Base-by-base conservation (phyloP, 2,329 filamentous ascomycete genomes). In the Trematosphaeria pertusa region DNA sequence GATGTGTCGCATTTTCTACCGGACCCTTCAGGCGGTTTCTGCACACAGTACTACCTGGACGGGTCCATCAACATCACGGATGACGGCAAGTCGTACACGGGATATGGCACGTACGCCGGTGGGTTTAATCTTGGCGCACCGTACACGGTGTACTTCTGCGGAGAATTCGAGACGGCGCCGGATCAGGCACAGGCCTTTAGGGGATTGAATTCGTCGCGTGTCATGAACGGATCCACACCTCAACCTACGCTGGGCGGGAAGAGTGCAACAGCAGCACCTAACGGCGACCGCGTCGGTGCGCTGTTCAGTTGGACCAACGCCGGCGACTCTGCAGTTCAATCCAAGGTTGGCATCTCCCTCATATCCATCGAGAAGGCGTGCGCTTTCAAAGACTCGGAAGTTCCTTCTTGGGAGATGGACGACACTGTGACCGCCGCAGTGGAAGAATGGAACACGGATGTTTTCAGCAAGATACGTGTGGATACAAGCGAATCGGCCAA, bases 381-480 rank as follows among this genome's bases (percentile, higher is more conserved):
- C 42, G 55, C 57, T 15, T 78, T 76, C 53, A 69, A 73, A 9
- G 61, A 75, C 5, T 48, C 62, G 5, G 76, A 81, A 47, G 75
- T 80, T 4, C 59, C 70, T 0, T 59, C 67, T 1, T 76, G 73
- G 65, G 61, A 73, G 21, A 49, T 77, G 3, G 65, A 75, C 15
- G 57, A 62, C 8, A 73, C 72, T 3, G 67, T 75, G 0, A 52
- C 62, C 3, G 61, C 66, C 2, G 73, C 75, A 11, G 64, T 71
- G 14, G 52, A 70, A 2, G 52, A 75, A 61, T 78, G 76, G 76
- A 78, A 77, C 37, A 58, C 58, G 0, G 69, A 78, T 21, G 79
- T 87, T 1, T 72, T 87, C 15, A 79, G 77, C 43, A 85, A 88
- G 31, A 73, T 73, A 4, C 69, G 87, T 4, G 77, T 85, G 17